Percentiles rank a stretch among this genome's conserved stretches.
These are phyloP conservation scores for Clarireedia paspali DNA, from an alignment of 2,329 filamentous ascomycete genomes.

Conservation along the genomic window DNA sequence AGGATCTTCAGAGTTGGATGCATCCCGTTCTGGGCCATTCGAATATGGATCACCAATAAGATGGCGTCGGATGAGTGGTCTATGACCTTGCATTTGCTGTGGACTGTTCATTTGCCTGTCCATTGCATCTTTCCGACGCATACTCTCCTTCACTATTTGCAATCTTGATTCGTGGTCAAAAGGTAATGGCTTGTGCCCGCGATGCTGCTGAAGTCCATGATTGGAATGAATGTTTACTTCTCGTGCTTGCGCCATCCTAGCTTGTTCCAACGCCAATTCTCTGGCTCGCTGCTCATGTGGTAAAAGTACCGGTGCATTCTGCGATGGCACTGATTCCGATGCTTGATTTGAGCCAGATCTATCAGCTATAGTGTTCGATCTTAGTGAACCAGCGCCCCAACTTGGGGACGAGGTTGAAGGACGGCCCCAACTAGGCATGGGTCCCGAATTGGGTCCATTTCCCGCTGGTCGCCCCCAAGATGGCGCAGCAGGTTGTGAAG, in stretches of 20 bases:
- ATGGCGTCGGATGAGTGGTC: too few species aligned
- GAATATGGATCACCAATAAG: constrained; percentile 2
- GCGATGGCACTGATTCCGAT: background rate
- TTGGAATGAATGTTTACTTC: constrained; percentile 15
- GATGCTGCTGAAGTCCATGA: constrained; percentile 21
- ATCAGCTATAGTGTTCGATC: background rate
- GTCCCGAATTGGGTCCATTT: constrained; percentile 4
- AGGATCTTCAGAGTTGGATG: background rate
- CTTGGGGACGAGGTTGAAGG: background rate
- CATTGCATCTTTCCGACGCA: too few species aligned
- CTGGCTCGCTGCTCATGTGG: constrained; percentile 24
- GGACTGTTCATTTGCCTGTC: too few species aligned
- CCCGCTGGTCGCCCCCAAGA: constrained; percentile 14
- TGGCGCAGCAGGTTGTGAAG: constrained; percentile 3
- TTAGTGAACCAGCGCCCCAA: background rate
- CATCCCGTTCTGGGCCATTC: background rate
- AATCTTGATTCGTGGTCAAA: background rate
- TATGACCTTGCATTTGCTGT: too few species aligned
- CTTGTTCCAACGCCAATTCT: constrained; percentile 14
- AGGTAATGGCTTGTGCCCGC: constrained; percentile 18
- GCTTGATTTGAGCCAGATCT: background rate
- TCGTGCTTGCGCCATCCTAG: constrained; percentile 6
- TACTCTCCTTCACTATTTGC: background rate
- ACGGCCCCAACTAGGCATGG: constrained; percentile 8
- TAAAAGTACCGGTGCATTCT: constrained; percentile 10